A percentile compares a stretch with the other conserved stretches of the same genome.
Evolutionary conservation across 179 eudicot genomes (phyloP).

Genomic region (Beta corolliflora): DNA sequence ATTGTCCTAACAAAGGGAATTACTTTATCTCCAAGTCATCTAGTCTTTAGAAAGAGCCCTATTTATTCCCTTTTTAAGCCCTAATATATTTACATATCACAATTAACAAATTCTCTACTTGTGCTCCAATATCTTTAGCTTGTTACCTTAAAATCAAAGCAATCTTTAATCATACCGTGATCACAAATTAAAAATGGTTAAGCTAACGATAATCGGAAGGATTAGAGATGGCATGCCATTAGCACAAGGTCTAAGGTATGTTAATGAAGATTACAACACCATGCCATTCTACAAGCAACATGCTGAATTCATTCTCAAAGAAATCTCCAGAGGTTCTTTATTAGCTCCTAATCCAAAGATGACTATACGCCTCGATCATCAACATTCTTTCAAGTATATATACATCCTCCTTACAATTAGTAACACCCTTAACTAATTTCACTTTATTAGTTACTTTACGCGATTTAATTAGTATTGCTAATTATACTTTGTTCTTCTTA

Average conservation of each 20-base stretch:
- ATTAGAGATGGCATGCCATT: constrained; percentile 53
- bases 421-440: neutral
- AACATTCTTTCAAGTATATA: constrained; percentile 49
- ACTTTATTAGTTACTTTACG: neutral
- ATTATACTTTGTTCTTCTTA: neutral
- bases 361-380: constrained; percentile 45
- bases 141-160: neutral
- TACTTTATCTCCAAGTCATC: constrained; percentile 26
- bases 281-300: constrained; percentile 41
- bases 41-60: neutral
- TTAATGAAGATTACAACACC: constrained; percentile 29
- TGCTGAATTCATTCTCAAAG: constrained; percentile 53
- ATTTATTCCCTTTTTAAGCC: neutral
- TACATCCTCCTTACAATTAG: neutral
- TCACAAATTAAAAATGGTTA: constrained; percentile 35
- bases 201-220: constrained; percentile 55
- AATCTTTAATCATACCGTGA: constrained; percentile 1
- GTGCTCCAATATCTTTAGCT: neutral
- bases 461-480: neutral
- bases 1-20: constrained; percentile 14
- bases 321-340: constrained; percentile 42
- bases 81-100: neutral
- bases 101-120: neutral
- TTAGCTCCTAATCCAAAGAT: constrained; percentile 35
- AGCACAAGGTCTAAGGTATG: constrained; percentile 47